Base-by-base conservation (phyloP, 805 yeast genomes). In the Saccharomycopsis sp. region DNA sequence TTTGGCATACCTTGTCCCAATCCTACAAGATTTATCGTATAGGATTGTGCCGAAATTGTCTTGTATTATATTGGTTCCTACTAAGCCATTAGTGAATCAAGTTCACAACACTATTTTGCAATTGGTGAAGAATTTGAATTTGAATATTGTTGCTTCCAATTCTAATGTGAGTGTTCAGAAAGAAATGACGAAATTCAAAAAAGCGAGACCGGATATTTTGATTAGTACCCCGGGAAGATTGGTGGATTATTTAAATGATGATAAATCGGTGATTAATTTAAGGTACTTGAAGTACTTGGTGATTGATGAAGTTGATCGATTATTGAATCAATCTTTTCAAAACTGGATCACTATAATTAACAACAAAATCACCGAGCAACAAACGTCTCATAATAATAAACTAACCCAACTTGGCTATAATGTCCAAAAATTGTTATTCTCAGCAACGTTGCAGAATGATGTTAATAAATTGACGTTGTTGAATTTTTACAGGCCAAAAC, bases 391-490 rank as follows among this genome's bases (percentile, higher is more conserved):
- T 51, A 47, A 27, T 52, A 54, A 56, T 63, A 11, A 63, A 60
- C 31, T 57, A 57, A n/a, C 4, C n/a, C 32, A 8, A 16, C 24
- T 37, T 17, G 35, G 36, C 9, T 48, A 35, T 47, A 28, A 61
- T 61, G 79, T 63, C 58, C 81, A 66, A 65, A 75, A 89, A 54
- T 70, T 90, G 60, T 72, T 93, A 2, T 87, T 93, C 57, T 81
- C 94, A 40, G 98, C 99, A 5, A 93, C 99, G 0, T 71, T 93
- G 43, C 87, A 97, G 3, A 81, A 96, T 2, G 95, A 89, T 59
- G 85, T 97, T 0, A 95, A 93, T 23, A 86, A 85, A 57, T 66
- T 93, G 45, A 73, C 90, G 6, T 74, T 77, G 38, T 69, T 93
- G 47, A 76, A 81, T 41, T 74, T 93, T 51, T 67, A 68, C 47